A percentile compares a stretch with the other conserved stretches of the same genome.
Conservation (phyloP, 352 stramenopile species). For the Phytophthora pseudosyringae region DNA sequence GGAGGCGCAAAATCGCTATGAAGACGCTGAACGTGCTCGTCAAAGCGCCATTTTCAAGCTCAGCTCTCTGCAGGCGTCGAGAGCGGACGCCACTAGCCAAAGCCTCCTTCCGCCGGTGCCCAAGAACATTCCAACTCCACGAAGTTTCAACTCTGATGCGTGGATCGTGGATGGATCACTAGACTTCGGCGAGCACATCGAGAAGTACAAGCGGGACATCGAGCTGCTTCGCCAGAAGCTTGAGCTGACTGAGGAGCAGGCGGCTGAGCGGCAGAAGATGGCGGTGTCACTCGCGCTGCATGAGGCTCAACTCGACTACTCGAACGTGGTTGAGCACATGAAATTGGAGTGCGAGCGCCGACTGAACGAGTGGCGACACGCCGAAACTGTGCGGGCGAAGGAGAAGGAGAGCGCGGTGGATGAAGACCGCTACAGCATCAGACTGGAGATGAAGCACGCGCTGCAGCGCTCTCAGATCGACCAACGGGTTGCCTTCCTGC, state of each 20-base stretch:
- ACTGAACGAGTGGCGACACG: slow-evolving; percentile 59
- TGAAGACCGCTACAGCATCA: slow-evolving; percentile 70
- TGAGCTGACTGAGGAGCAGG: slow-evolving; percentile 56
- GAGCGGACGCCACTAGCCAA: slow-evolving; percentile 35
- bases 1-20: slow-evolving; percentile 48
- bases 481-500: slow-evolving; percentile 57
- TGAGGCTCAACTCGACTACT: slow-evolving; percentile 54
- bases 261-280: slow-evolving; percentile 56
- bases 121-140: slow-evolving; percentile 8
- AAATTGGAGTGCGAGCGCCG: slow-evolving; percentile 54
- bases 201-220: slow-evolving; percentile 72
- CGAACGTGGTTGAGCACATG: slow-evolving; percentile 54
- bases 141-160: neutral
- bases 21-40: slow-evolving; percentile 61
- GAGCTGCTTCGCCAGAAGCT: slow-evolving; percentile 67
- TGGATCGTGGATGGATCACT: slow-evolving; percentile 3
- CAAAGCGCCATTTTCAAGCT: slow-evolving; percentile 72
- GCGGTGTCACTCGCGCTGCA: slow-evolving; percentile 58
- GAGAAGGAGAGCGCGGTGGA: slow-evolving; percentile 61
- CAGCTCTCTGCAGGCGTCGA: slow-evolving; percentile 57
- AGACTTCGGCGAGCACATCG: slow-evolving; percentile 47
- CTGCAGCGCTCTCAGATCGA: slow-evolving; percentile 70
- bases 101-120: slow-evolving; percentile 24
- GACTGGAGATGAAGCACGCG: slow-evolving; percentile 66
- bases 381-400: slow-evolving; percentile 61